A percentile compares a stretch with the other conserved stretches of the same genome.
These are phyloP conservation scores for Pichia thaimueangensis DNA, from an alignment of 805 yeast genomes.

Conservation along the genomic window DNA sequence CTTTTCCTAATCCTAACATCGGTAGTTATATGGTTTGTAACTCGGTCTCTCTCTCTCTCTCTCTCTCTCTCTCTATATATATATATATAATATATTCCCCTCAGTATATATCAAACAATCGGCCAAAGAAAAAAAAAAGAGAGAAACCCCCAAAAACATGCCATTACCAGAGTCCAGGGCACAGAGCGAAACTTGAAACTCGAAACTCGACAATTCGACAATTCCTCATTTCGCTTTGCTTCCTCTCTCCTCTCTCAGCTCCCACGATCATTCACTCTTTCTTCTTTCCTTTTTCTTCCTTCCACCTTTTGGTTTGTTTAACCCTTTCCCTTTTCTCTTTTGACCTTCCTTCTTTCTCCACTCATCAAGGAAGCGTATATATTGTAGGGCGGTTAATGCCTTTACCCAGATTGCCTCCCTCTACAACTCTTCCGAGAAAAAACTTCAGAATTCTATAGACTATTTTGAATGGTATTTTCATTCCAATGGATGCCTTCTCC, in stretches of 20 bases:
- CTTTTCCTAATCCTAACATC: too few species aligned
- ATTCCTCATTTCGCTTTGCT: background rate
- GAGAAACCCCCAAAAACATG: background rate
- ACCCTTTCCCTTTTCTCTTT: background rate
- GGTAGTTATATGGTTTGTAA: too few species aligned
- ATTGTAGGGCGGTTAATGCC: conserved; percentile 36
- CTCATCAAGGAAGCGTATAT: conserved; percentile 32
- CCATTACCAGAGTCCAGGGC: too few species aligned
- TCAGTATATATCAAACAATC: too few species aligned
- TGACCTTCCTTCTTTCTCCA: conserved; percentile 20
- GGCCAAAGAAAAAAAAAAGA: too few species aligned
- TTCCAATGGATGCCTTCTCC: too few species aligned
- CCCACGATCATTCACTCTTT: background rate
- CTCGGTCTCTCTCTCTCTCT: too few species aligned
- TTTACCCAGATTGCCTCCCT: conserved; percentile 32
- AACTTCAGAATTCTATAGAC: conserved; percentile 2
- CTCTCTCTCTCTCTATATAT: too few species aligned
- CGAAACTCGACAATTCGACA: too few species aligned
- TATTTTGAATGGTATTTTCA: too few species aligned
- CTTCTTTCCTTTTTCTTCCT: background rate
- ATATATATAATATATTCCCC: too few species aligned
- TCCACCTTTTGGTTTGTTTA: background rate
- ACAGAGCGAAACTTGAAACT: too few species aligned
- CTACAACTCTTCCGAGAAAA: conserved; percentile 33
- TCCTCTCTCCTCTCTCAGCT: background rate